These are phyloP conservation scores for Platismatia glauca DNA, from an alignment of 495 filamentous ascomycete genomes.

Conservation along the genomic window DNA sequence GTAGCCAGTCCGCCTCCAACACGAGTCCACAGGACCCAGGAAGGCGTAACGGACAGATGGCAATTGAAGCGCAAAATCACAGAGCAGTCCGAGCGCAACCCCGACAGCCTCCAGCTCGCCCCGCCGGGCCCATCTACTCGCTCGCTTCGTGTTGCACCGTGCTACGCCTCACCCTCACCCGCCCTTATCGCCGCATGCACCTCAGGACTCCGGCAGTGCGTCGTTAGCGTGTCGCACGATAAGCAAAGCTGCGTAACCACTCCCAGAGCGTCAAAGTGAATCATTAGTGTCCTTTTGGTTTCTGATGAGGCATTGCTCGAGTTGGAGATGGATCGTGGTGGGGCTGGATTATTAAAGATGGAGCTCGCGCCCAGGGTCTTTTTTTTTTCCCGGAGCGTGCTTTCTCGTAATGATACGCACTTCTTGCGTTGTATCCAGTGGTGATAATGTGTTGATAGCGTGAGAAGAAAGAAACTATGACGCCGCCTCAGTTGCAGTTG, in stretches of 20 bases:
- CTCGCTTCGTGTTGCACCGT: slow-evolving; percentile 7
- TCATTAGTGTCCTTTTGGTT: background rate
- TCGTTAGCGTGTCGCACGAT: background rate
- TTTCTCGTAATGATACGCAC: background rate
- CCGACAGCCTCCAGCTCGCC: too few relatives aligned
- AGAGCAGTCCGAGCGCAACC: slow-evolving; percentile 8
- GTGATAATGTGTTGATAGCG: too few relatives aligned
- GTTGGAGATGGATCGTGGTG: background rate
- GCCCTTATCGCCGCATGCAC: slow-evolving; percentile 12
- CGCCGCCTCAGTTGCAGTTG: slow-evolving; percentile 5
- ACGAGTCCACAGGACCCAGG: too few relatives aligned
- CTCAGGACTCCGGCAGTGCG: background rate
- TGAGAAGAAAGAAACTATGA: background rate
- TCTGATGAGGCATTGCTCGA: background rate
- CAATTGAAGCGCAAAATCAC: slow-evolving; percentile 5
- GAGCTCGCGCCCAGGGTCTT: background rate
- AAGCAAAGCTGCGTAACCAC: background rate
- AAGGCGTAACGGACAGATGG: too few relatives aligned
- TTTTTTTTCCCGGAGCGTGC: background rate
- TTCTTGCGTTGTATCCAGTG: background rate
- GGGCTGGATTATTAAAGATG: background rate
- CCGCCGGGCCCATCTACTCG: slow-evolving; percentile 5
- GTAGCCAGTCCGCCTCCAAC: background rate
- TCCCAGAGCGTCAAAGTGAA: background rate
- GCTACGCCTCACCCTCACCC: slow-evolving; percentile 14